Percentiles rank a stretch among this genome's conserved stretches.
phyloP scores from a whole-genome alignment of 169 alveolate genomes.

The Plasmodium cynomolgi region DNA sequence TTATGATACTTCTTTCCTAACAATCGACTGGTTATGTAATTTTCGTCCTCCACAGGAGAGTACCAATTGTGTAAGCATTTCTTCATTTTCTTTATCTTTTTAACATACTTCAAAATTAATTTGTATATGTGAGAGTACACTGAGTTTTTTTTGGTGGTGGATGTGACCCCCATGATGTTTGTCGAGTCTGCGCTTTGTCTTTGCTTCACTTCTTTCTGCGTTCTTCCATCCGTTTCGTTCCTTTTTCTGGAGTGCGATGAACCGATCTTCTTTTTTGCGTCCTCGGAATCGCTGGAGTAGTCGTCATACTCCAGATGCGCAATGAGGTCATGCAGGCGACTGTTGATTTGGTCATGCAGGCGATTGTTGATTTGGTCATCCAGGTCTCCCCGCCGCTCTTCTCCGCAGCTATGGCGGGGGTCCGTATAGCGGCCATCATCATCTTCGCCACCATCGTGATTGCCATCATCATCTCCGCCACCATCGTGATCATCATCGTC shows the following conservation, averaged over 20 bases:
- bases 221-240: background rate
- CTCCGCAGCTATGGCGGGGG: background rate
- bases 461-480: background rate
- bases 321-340: constrained; percentile 10
- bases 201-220: background rate
- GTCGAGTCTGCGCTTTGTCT: background rate
- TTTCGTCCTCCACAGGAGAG: background rate
- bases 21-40: background rate
- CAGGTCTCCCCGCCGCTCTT: background rate
- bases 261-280: background rate
- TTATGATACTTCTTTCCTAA: background rate
- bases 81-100: constrained; percentile 53
- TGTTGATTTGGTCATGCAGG: background rate
- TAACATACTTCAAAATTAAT: constrained; percentile 52
- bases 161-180: background rate
- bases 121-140: constrained; percentile 32
- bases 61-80: constrained; percentile 23
- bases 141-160: background rate
- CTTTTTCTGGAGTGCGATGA: background rate
- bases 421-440: background rate
- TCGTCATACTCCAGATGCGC: background rate
- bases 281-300: background rate
- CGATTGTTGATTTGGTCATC: background rate
- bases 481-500: background rate
- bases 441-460: background rate